phyloP scores from a whole-genome alignment of 2,329 filamentous ascomycete genomes.

The Orbilia ellipsospora region DNA sequence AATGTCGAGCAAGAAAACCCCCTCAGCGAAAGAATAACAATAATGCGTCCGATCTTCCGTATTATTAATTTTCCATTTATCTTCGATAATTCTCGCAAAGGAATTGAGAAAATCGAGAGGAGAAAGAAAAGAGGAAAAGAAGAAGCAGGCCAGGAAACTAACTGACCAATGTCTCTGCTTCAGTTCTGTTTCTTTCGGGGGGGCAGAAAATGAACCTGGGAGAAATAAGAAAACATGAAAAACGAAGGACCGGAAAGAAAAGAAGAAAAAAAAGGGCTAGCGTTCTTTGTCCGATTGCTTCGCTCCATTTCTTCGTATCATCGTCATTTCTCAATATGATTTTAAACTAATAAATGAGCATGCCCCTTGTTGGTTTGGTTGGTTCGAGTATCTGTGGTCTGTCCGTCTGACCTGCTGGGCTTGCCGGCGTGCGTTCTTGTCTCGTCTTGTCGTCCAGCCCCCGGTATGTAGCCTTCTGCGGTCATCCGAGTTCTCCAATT shows the following conservation, averaged over 20 bases:
- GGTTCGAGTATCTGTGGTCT: not conserved
- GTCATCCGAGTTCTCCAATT: too few species aligned
- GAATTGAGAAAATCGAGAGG: slow-evolving; percentile 2
- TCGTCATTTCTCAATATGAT: too few species aligned
- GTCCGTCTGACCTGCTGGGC: too few species aligned
- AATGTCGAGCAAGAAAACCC: slow-evolving; percentile 24
- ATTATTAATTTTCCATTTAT: not conserved
- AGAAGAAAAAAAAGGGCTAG: slow-evolving; percentile 40
- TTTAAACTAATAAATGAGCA: too few species aligned
- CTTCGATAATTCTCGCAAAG: slow-evolving; percentile 27
- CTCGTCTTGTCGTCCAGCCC: too few species aligned
- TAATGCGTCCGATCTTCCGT: not conserved
- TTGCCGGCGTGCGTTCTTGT: too few species aligned
- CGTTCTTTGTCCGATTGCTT: slow-evolving; percentile 50
- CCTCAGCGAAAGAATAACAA: slow-evolving; percentile 6
- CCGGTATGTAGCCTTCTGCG: too few species aligned
- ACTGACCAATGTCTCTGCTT: slow-evolving; percentile 1
- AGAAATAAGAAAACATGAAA: slow-evolving; percentile 21
- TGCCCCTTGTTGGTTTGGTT: too few species aligned
- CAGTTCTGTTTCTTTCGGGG: not conserved
- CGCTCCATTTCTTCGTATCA: slow-evolving; percentile 17
- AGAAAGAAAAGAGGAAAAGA: slow-evolving; percentile 6
- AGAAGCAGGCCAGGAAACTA: slow-evolving; percentile 3
- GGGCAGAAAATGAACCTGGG: slow-evolving; percentile 8
- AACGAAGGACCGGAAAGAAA: slow-evolving; percentile 7